These are phyloP conservation scores for Gremmenia infestans DNA, from an alignment of 2,329 filamentous ascomycete species.

Conservation along the genomic window DNA sequence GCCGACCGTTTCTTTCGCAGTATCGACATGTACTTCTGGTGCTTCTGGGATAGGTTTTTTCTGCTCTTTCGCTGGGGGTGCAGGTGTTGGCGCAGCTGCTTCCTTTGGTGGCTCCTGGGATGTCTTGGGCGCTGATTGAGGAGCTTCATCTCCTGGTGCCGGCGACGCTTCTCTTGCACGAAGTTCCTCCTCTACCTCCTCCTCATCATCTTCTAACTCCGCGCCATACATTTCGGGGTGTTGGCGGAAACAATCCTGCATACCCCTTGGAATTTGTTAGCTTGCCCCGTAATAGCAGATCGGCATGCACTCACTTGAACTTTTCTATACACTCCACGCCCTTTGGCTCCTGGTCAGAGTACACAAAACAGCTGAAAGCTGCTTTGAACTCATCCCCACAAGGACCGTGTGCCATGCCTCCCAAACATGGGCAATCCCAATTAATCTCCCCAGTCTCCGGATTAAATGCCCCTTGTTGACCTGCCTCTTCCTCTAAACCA, in stretches of 20 bases:
- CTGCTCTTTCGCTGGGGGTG: neutral
- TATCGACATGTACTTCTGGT: slow-evolving; percentile 29
- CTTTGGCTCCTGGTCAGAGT: slow-evolving; percentile 89
- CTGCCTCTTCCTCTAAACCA: slow-evolving; percentile 73
- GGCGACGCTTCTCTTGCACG: slow-evolving; percentile 20
- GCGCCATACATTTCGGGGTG: slow-evolving; percentile 91
- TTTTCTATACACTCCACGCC: slow-evolving; percentile 97
- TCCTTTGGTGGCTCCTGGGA: neutral
- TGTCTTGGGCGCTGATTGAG: slow-evolving; percentile 1
- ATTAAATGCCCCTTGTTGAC: slow-evolving; percentile 89
- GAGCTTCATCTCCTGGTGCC: slow-evolving; percentile 4
- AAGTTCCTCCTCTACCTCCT: slow-evolving; percentile 40
- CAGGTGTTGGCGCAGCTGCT: neutral
- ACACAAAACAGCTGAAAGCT: slow-evolving; percentile 98
- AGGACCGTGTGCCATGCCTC: slow-evolving; percentile 93
- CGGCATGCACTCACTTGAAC: slow-evolving; percentile 68
- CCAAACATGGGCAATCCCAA: slow-evolving; percentile 97
- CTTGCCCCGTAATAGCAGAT: slow-evolving; percentile 5
- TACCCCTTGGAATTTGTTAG: slow-evolving; percentile 56
- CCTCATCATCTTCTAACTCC: slow-evolving; percentile 76
- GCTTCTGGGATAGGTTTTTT: slow-evolving; percentile 19
- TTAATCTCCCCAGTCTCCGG: slow-evolving; percentile 99
- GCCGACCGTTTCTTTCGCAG: slow-evolving; percentile 18
- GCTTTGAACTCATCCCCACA: slow-evolving; percentile 94
- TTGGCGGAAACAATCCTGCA: slow-evolving; percentile 94